These are phyloP conservation scores for Phytophthora sp. DNA, from an alignment of 352 stramenopile genomes.

Conservation along the genomic window DNA sequence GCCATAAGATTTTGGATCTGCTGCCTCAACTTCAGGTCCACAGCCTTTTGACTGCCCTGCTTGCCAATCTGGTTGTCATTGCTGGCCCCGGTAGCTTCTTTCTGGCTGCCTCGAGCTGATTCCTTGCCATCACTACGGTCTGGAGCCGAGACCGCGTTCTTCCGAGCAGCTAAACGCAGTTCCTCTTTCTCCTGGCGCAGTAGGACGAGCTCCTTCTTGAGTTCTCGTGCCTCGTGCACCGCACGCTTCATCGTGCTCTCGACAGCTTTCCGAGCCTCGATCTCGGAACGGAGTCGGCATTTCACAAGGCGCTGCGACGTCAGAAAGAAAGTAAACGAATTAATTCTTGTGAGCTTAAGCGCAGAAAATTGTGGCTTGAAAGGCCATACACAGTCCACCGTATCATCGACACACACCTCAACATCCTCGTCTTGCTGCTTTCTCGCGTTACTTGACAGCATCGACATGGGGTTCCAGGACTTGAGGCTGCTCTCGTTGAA, in stretches of 20 bases:
- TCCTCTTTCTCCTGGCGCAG: slow-evolving; percentile 81
- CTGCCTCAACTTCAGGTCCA: slow-evolving; percentile 33
- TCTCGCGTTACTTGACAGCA: slow-evolving; percentile 49
- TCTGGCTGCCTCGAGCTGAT: background rate
- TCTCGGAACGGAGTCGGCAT: slow-evolving; percentile 76
- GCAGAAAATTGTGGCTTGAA: background rate
- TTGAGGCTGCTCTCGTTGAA: slow-evolving; percentile 5
- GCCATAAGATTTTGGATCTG: slow-evolving; percentile 37
- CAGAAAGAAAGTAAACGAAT: background rate
- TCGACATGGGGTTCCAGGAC: slow-evolving; percentile 17
- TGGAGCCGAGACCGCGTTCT: slow-evolving; percentile 18
- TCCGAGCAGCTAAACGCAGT: slow-evolving; percentile 35
- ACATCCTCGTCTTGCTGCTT: slow-evolving; percentile 72
- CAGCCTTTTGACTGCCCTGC: slow-evolving; percentile 24
- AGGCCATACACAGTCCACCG: background rate
- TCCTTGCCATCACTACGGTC: slow-evolving; percentile 20
- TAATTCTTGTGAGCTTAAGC: background rate
- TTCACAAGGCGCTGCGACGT: slow-evolving; percentile 68
- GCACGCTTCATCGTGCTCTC: slow-evolving; percentile 80
- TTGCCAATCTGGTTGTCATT: slow-evolving; percentile 11
- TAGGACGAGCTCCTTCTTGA: slow-evolving; percentile 81
- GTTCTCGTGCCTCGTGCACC: slow-evolving; percentile 68
- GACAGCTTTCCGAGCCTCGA: slow-evolving; percentile 70
- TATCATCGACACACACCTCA: slow-evolving; percentile 40
- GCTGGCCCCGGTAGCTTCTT: background rate